Evolutionary conservation across 306 rosid species (phyloP).

Genomic region (Casuarina equisetifolia): DNA sequence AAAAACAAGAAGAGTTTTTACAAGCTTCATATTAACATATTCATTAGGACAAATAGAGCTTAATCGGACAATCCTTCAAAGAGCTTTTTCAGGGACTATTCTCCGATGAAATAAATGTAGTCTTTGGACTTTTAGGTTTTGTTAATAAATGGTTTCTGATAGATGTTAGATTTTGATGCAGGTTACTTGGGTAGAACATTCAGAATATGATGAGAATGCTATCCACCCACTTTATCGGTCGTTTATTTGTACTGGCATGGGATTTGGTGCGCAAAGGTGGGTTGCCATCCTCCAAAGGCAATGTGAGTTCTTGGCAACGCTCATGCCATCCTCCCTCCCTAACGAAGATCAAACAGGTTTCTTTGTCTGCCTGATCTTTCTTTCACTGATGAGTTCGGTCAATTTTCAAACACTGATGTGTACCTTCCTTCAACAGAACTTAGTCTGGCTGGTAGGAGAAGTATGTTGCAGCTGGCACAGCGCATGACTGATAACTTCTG

Average conservation of each 20-base stretch:
- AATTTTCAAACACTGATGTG: slow-evolving; percentile 29
- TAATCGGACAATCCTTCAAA: background rate
- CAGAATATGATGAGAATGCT: slow-evolving; percentile 66
- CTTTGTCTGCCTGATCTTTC: slow-evolving; percentile 7
- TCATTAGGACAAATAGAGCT: background rate
- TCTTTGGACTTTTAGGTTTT: background rate
- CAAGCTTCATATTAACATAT: background rate
- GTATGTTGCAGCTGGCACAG: slow-evolving; percentile 67
- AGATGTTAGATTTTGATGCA: slow-evolving; percentile 30
- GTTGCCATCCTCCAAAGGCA: slow-evolving; percentile 78
- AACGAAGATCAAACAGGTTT: slow-evolving; percentile 58
- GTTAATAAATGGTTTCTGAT: slow-evolving; percentile 6
- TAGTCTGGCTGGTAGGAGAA: slow-evolving; percentile 42
- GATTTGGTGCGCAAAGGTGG: slow-evolving; percentile 89
- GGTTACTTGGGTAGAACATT: slow-evolving; percentile 92
- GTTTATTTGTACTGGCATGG: slow-evolving; percentile 56
- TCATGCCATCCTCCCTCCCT: slow-evolving; percentile 45
- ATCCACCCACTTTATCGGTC: slow-evolving; percentile 63
- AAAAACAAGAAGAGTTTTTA: background rate
- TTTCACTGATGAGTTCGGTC: background rate
- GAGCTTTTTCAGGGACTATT: background rate
- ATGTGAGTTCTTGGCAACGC: slow-evolving; percentile 59
- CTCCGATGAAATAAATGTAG: background rate
- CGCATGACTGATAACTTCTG: slow-evolving; percentile 75
- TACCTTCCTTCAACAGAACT: slow-evolving; percentile 36